These are phyloP conservation scores for Ailanthus altissimus DNA, from an alignment of 345 rosid species.

Conservation along the genomic window DNA sequence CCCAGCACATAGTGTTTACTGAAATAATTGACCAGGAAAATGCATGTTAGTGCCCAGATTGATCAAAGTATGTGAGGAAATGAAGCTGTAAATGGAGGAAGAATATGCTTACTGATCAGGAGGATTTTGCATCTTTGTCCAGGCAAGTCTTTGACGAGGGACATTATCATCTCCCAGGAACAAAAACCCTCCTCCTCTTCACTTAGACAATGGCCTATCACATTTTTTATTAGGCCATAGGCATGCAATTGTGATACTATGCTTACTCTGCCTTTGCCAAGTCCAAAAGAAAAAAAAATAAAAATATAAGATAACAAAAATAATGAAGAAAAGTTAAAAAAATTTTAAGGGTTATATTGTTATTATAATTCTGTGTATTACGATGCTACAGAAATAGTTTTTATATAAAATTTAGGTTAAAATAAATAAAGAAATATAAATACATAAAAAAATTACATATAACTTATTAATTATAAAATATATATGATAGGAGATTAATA, in stretches of 20 bases:
- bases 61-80: background rate
- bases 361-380: too few relatives aligned
- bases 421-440: too few relatives aligned
- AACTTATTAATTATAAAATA: too few relatives aligned
- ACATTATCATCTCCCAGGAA: background rate
- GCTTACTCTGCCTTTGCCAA: conserved; percentile 2
- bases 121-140: background rate
- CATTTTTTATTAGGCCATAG: background rate
- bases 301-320: too few relatives aligned
- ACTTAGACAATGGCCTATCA: background rate
- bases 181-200: background rate
- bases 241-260: background rate
- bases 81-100: background rate
- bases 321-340: too few relatives aligned
- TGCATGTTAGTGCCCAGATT: background rate
- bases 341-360: too few relatives aligned
- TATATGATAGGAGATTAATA: too few relatives aligned
- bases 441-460: too few relatives aligned
- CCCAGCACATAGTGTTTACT: background rate
- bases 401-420: too few relatives aligned
- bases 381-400: too few relatives aligned
- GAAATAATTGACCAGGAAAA: background rate
- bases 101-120: background rate
- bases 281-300: too few relatives aligned
- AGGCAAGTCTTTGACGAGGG: background rate